Conservation (phyloP, 257 asterid genomes). For the Ilex asprella region DNA sequence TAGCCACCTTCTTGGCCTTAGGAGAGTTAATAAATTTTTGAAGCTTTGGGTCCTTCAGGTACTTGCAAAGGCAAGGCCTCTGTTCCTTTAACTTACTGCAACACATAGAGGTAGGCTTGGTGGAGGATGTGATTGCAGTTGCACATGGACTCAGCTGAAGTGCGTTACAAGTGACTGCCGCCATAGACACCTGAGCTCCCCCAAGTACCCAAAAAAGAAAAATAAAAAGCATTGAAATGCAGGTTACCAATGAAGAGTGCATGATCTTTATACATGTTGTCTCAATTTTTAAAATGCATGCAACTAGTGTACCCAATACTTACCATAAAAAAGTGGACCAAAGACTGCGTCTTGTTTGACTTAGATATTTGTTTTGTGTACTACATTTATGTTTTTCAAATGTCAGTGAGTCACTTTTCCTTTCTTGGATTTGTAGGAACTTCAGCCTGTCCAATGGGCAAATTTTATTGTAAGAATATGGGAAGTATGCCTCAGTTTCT, state of each 20-base stretch:
- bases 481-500: conserved; percentile 83
- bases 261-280: no score
- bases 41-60: conserved; percentile 68
- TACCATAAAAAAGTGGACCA: no score
- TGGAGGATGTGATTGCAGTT: conserved; percentile 53
- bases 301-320: neutral
- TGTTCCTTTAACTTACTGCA: conserved; percentile 66
- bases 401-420: neutral
- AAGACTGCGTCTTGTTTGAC: no score
- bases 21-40: conserved; percentile 74
- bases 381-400: conserved; percentile 4
- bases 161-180: conserved; percentile 62
- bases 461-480: conserved; percentile 75
- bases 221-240: no score
- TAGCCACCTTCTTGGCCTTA: conserved; percentile 71
- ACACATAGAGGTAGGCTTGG: conserved; percentile 40
- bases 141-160: conserved; percentile 82
- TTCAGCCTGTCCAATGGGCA: conserved; percentile 86
- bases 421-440: conserved; percentile 51
- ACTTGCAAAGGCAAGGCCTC: conserved; percentile 73
- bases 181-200: conserved; percentile 26
- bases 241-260: no score
- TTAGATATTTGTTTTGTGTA: no score
- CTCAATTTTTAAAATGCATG: neutral
- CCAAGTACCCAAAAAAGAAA: conserved; percentile 28